These are phyloP conservation scores for Lyophyllum shimeji DNA, from an alignment of 768 basidiomycete species.

Conservation along the genomic window DNA sequence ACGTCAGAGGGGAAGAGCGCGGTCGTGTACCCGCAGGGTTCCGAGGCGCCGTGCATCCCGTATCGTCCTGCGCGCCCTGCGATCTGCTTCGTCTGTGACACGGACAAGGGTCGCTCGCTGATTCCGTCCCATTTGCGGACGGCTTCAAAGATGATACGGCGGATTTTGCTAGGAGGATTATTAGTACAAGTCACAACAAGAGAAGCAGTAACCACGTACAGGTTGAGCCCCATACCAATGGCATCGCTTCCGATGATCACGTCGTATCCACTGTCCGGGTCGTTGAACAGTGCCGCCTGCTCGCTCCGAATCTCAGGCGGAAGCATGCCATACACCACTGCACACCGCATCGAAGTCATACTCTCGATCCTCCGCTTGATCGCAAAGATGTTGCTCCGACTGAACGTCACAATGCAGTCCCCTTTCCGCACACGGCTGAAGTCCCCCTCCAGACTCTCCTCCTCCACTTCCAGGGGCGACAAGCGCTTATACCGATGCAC, in stretches of 20 bases:
- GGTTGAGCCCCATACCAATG: constrained; percentile 95
- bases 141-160: constrained; percentile 36
- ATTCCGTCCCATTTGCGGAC: constrained; percentile 66
- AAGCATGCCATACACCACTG: constrained; percentile 89
- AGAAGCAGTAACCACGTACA: constrained; percentile 62
- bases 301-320: constrained; percentile 91
- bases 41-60: constrained; percentile 52
- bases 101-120: constrained; percentile 45
- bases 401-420: constrained; percentile 91
- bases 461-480: constrained; percentile 75
- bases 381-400: constrained; percentile 69
- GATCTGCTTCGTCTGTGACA: constrained; percentile 89
- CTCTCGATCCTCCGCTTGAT: constrained; percentile 74
- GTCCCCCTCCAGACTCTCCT: constrained; percentile 61
- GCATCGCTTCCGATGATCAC: constrained; percentile 94
- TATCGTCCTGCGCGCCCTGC: constrained; percentile 93
- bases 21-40: constrained; percentile 68
- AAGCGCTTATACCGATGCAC: constrained; percentile 86
- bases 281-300: constrained; percentile 92
- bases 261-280: constrained; percentile 78
- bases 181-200: too few relatives aligned
- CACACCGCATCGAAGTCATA: constrained; percentile 74
- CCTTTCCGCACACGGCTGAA: constrained; percentile 66
- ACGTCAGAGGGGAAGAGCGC: constrained; percentile 68
- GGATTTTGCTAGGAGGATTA: constrained; percentile 93